Evolutionary conservation across 169 alveolate species (phyloP), one percentile per base, ranked within the genome.

Genomic region (Eimeria falciformis): DNA sequence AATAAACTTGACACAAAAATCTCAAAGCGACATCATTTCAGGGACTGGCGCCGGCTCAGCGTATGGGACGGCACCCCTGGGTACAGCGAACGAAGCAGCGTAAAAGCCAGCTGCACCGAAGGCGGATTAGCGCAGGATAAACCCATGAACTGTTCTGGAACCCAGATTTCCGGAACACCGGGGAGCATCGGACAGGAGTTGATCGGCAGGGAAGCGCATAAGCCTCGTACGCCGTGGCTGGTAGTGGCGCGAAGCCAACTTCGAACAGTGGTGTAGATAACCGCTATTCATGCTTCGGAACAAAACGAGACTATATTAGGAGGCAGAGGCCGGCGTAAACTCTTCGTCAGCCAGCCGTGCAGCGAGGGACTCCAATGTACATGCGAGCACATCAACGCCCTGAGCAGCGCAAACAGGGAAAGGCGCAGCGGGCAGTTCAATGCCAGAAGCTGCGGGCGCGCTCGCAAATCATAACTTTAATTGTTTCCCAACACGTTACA

Each of bases 301-400:
- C 21, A 50, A 45, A 77, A 47, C 40, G 17, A 53, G 17, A 5
- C 50, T 27, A 27, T 14, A 17, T 53, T 55, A 33, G 69, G 21
- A 27, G 50, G 56, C 58, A 18, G 55, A 2, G 21, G 56, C 37
- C 4, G 40, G 77, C 75, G 29, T 50, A 18, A 11, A 81, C 14
- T 37, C 37, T 14, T 55, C 9, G 9, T n/a, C 33, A 27, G 73
- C 27, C 58, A 81, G n/a, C 37, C 89, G 65, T 21, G 77, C 75
- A 33, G 89, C 89, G 56, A 81, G 89, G 18, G 27, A 53, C 45
- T 81, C 89, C 25, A 81, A 14, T 50, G 89, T 81, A 37, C 43
- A 81, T 1, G 89, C 75, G 21, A 81, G 69, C 27, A 81, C 89
- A 33, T 81, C 89, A n/a, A 81, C 89, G 23, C 89, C 89, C 89